A percentile compares a stretch with the other conserved stretches of the same genome.
Evolutionary conservation across 1,284 basidiomycete genomes (phyloP).

Genomic region (Testicularia cyperi): DNA sequence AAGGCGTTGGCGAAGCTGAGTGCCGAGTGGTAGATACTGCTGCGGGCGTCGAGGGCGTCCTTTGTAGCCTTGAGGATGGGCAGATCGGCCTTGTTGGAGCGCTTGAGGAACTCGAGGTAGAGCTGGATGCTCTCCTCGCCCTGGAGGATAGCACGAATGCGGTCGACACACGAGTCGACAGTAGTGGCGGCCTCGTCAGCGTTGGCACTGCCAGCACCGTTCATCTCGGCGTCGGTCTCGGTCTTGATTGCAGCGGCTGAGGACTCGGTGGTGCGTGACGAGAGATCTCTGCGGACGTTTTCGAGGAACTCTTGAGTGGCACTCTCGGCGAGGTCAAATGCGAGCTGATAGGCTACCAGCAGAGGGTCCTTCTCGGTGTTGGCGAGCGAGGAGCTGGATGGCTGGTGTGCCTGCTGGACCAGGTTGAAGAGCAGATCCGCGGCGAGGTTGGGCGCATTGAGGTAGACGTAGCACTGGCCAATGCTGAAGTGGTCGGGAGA

Average conservation of each 20-base stretch:
- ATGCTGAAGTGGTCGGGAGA: conserved; percentile 58
- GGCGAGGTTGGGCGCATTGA: conserved; percentile 51
- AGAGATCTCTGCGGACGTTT: conserved; percentile 45
- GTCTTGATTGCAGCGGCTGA: conserved; percentile 14
- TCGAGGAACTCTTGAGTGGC: conserved; percentile 60
- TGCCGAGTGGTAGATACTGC: conserved; percentile 59
- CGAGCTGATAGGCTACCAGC: conserved; percentile 57
- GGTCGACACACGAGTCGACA: conserved; percentile 33
- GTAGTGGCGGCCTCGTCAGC: conserved; percentile 22
- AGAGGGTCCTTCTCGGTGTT: conserved; percentile 53
- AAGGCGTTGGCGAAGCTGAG: conserved; percentile 59
- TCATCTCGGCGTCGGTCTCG: conserved; percentile 38
- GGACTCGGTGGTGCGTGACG: conserved; percentile 12
- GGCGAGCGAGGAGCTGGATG: conserved; percentile 40
- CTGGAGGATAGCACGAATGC: conserved; percentile 52
- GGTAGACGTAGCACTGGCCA: conserved; percentile 59
- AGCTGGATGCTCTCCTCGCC: conserved; percentile 59
- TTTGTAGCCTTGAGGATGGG: conserved; percentile 57
- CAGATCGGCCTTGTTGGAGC: conserved; percentile 57
- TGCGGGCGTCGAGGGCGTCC: conserved; percentile 57
- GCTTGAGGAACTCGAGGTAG: conserved; percentile 58
- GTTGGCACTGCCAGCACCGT: too few relatives aligned
- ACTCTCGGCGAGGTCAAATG: conserved; percentile 59
- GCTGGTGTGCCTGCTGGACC: conserved; percentile 45
- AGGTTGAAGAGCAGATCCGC: conserved; percentile 52